A percentile compares a stretch with the other conserved stretches of the same genome.
These are phyloP conservation scores for Lycium barbarum DNA, from an alignment of 257 asterid species.

Conservation along the genomic window DNA sequence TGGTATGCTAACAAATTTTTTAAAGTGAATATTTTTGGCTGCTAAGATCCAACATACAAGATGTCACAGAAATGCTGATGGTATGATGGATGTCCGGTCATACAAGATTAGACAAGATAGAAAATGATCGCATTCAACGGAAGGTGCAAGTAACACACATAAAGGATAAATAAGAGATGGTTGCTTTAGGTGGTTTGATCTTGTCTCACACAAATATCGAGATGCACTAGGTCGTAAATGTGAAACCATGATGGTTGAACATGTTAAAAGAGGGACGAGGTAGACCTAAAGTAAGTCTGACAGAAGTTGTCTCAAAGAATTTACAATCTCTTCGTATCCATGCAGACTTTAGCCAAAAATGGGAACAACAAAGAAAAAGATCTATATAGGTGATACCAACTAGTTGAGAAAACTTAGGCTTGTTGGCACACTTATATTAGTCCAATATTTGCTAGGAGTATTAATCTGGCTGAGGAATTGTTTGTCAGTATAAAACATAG, in stretches of 20 bases:
- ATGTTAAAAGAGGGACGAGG: neutral
- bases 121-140: neutral
- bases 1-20: neutral
- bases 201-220: neutral
- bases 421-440: slow-evolving; percentile 12
- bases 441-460: neutral
- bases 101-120: neutral
- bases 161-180: neutral
- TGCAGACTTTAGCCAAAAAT: neutral
- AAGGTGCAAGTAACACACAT: neutral
- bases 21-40: neutral
- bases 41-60: neutral
- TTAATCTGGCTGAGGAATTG: neutral
- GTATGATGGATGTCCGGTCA: neutral
- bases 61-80: neutral
- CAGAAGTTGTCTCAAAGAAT: neutral
- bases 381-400: neutral
- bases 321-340: neutral
- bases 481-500: neutral
- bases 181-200: neutral
- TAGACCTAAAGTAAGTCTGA: slow-evolving; percentile 9
- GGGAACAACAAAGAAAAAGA: neutral
- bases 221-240: neutral
- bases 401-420: neutral
- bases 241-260: slow-evolving; percentile 5